These are phyloP conservation scores for Sarocladium brachiariae DNA, from an alignment of 2,329 filamentous ascomycete species.

Conservation along the genomic window DNA sequence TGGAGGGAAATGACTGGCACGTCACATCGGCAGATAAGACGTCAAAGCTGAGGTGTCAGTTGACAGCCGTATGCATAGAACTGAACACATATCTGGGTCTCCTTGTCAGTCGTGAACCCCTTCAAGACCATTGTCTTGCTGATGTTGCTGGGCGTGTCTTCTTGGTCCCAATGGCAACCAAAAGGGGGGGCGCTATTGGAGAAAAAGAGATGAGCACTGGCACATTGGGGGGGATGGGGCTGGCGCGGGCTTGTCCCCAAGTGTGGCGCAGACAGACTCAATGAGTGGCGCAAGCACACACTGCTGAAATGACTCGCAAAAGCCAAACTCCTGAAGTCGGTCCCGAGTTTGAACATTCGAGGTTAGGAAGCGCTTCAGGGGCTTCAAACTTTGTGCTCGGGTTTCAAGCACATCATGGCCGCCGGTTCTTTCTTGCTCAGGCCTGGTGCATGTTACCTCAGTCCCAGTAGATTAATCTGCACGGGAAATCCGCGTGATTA, in stretches of 20 bases:
- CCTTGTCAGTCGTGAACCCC: no score
- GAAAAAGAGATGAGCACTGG: not conserved
- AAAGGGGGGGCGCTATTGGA: not conserved
- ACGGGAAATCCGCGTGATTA: constrained; percentile 7
- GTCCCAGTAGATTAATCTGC: constrained; percentile 2
- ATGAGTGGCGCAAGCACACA: constrained; percentile 3
- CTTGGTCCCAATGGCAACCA: not conserved
- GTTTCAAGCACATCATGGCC: not conserved
- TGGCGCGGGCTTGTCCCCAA: not conserved
- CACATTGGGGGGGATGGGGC: no score
- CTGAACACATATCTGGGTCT: no score
- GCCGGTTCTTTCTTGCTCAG: no score
- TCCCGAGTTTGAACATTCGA: not conserved
- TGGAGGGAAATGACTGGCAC: no score
- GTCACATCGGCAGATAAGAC: no score
- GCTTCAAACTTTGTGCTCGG: not conserved
- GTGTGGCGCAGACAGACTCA: not conserved
- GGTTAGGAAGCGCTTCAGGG: not conserved
- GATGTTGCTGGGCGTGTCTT: not conserved
- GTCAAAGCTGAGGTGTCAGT: no score
- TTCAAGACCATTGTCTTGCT: not conserved
- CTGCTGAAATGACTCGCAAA: not conserved
- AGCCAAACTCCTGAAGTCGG: not conserved
- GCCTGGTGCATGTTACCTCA: not conserved
- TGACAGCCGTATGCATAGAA: no score